A percentile compares a stretch with the other conserved stretches of the same genome.
phyloP scores from a whole-genome alignment of 176 grass and related monocot genomes.

The Pontederia crassipes region DNA sequence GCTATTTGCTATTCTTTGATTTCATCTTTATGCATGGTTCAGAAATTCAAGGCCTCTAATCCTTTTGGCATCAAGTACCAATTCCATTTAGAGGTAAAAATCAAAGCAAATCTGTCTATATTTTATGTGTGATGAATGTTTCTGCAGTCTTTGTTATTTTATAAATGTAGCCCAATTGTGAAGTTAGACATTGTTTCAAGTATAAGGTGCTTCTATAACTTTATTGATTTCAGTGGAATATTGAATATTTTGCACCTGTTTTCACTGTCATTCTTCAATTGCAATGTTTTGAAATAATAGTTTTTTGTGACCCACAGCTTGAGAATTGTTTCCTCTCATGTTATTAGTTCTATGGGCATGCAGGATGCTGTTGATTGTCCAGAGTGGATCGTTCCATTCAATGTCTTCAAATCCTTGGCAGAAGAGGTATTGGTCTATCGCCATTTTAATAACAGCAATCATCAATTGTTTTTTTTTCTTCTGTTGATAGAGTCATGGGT shows the following conservation, averaged over 20 bases:
- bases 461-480: no score
- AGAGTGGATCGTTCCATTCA: conserved; percentile 94
- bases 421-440: conserved; percentile 55
- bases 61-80: conserved; percentile 95
- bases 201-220: no score
- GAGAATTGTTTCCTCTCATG: not conserved
- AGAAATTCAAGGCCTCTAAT: conserved; percentile 80
- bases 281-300: not conserved
- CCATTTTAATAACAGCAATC: not conserved
- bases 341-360: conserved; percentile 5
- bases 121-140: no score
- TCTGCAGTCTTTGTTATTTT: no score
- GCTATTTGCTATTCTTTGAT: not conserved
- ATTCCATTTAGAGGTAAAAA: conserved; percentile 86
- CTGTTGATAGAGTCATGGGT: no score
- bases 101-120: conserved; percentile 1
- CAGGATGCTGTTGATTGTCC: conserved; percentile 96
- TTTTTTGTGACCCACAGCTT: not conserved
- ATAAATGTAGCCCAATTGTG: no score
- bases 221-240: no score
- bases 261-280: not conserved
- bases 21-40: conserved; percentile 14
- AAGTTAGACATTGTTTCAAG: no score
- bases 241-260: not conserved
- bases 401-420: conserved; percentile 80